A percentile compares a stretch with the other conserved stretches of the same genome.
These are phyloP conservation scores for Backusella liffmaniae DNA, from an alignment of 192 early-diverging fungal genomes.

Conservation along the genomic window DNA sequence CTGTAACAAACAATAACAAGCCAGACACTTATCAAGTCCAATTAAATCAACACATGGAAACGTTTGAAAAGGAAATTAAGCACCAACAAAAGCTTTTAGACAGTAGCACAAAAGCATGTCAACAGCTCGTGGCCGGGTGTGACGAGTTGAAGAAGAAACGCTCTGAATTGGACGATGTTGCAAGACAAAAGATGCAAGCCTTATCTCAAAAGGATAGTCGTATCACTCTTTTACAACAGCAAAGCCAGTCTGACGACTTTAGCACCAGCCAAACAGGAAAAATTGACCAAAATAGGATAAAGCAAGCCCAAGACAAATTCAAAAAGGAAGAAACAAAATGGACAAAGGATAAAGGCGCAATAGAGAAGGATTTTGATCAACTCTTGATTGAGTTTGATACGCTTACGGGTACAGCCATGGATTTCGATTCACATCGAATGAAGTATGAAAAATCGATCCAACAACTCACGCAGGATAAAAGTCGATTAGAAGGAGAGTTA, in stretches of 20 bases:
- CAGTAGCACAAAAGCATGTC: constrained; percentile 14
- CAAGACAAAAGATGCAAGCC: constrained; percentile 35
- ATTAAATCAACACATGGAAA: constrained; percentile 29
- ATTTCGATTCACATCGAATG: constrained; percentile 39
- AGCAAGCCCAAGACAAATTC: neutral
- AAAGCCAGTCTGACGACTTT: constrained; percentile 16
- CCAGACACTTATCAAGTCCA: constrained; percentile 25
- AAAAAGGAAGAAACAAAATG: constrained; percentile 8
- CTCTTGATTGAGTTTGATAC: constrained; percentile 44
- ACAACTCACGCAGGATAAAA: constrained; percentile 20
- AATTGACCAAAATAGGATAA: neutral
- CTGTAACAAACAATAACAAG: constrained; percentile 32
- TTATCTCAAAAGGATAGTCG: constrained; percentile 37
- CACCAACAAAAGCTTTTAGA: constrained; percentile 27
- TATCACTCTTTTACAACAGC: constrained; percentile 30
- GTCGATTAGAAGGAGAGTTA: constrained; percentile 35
- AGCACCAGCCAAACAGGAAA: neutral
- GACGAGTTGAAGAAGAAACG: neutral
- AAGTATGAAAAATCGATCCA: constrained; percentile 36
- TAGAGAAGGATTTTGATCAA: constrained; percentile 41
- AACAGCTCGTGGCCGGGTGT: constrained; percentile 13
- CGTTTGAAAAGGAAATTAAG: constrained; percentile 33
- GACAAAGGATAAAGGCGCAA: constrained; percentile 16
- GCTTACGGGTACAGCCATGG: constrained; percentile 38
- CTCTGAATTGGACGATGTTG: constrained; percentile 29